Evolutionary conservation across 257 asterid species (phyloP).

Genomic region (Gentiana straminea): DNA sequence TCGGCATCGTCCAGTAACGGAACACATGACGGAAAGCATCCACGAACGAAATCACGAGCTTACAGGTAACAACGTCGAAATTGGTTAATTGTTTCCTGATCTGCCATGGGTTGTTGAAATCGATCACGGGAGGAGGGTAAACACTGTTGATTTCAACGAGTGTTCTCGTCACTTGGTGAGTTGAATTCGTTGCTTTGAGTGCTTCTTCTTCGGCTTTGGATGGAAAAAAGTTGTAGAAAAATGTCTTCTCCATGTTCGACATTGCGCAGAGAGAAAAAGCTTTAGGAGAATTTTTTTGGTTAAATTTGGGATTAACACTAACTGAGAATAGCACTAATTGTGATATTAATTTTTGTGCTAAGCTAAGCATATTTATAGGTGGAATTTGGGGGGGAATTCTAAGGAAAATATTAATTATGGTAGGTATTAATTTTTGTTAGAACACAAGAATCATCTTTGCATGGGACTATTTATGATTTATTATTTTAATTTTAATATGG

Average conservation of each 20-base stretch:
- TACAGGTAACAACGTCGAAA: slow-evolving; percentile 22
- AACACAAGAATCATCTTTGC: too few species aligned
- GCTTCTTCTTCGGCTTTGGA: slow-evolving; percentile 26
- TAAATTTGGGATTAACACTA: too few species aligned
- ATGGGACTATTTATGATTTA: too few species aligned
- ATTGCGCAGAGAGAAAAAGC: background rate
- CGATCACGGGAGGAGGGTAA: slow-evolving; percentile 18
- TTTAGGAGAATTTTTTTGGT: background rate
- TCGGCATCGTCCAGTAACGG: slow-evolving; percentile 34
- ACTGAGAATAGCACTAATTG: background rate
- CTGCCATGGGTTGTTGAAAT: slow-evolving; percentile 37
- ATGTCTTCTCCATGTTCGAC: slow-evolving; percentile 23
- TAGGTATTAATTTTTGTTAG: too few species aligned
- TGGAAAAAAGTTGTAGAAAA: slow-evolving; percentile 31
- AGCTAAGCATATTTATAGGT: background rate
- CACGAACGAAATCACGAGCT: slow-evolving; percentile 17
- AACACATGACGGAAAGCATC: slow-evolving; percentile 38
- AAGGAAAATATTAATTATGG: too few species aligned
- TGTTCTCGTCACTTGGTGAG: slow-evolving; percentile 11
- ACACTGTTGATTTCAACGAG: slow-evolving; percentile 39
- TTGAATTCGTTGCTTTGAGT: background rate
- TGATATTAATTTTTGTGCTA: background rate
- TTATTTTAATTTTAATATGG: too few species aligned
- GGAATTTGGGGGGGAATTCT: background rate
- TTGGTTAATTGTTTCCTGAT: slow-evolving; percentile 31